phyloP scores from a whole-genome alignment of 331 rosid species.

The Rhamnella rubrinervis region DNA sequence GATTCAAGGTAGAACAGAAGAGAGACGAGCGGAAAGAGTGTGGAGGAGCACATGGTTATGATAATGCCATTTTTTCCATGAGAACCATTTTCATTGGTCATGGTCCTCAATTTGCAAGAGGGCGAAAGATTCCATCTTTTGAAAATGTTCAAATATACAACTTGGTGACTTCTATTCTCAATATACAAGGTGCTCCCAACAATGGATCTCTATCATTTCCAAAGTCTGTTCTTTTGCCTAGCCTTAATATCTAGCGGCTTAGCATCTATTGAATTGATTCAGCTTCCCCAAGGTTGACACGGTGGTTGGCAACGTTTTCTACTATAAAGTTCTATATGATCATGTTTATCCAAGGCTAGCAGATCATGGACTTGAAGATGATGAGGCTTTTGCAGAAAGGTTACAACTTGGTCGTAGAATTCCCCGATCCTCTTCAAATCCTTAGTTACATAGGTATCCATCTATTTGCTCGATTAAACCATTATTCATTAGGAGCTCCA shows the following conservation, averaged over 20 bases:
- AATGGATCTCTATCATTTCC: conserved; percentile 75
- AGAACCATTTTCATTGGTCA: conserved; percentile 85
- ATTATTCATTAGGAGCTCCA: conserved; percentile 28
- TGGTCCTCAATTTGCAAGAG: conserved; percentile 88
- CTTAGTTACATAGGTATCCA: conserved; percentile 15
- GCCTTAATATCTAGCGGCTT: conserved; percentile 15
- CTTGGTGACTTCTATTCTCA: conserved; percentile 79
- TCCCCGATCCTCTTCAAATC: conserved; percentile 19
- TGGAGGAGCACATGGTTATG: conserved; percentile 96
- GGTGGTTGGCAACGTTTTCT: conserved; percentile 4
- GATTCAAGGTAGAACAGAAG: conserved; percentile 81
- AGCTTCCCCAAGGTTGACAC: conserved; percentile 14
- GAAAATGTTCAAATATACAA: conserved; percentile 92
- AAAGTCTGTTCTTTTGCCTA: conserved; percentile 59
- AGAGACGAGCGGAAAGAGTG: conserved; percentile 58
- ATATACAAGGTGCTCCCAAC: conserved; percentile 70
- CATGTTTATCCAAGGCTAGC: conserved; percentile 17
- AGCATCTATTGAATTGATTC: not conserved
- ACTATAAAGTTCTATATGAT: conserved; percentile 11
- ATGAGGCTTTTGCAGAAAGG: conserved; percentile 14
- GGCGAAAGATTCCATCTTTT: conserved; percentile 83
- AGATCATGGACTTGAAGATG: not conserved
- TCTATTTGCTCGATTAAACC: conserved; percentile 14
- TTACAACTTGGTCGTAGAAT: conserved; percentile 8
- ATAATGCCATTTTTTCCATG: conserved; percentile 88